A percentile compares a stretch with the other conserved stretches of the same genome.
These are phyloP conservation scores for Rubroboletus satanas DNA, from an alignment of 768 basidiomycete species.

Conservation along the genomic window DNA sequence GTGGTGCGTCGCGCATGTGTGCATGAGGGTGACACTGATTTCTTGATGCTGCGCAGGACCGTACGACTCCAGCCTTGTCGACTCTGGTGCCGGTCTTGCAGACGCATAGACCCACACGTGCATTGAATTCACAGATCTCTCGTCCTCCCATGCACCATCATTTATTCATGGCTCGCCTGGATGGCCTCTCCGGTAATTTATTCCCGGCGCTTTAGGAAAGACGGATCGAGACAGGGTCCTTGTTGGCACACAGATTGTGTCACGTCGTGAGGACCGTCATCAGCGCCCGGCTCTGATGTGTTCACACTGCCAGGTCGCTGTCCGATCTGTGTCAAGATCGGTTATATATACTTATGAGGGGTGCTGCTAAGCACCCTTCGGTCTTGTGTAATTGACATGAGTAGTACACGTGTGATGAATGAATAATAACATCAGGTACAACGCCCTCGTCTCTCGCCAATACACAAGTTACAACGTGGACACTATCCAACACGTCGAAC, in stretches of 20 bases:
- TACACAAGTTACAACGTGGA: background rate
- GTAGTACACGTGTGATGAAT: conserved; percentile 7
- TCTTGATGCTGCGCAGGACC: background rate
- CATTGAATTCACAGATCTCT: background rate
- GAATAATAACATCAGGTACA: background rate
- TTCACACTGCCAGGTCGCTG: background rate
- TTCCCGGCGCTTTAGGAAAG: background rate
- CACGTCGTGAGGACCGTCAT: background rate
- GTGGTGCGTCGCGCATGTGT: conserved; percentile 9
- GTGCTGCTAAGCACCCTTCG: background rate
- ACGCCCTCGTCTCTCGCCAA: background rate
- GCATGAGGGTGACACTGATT: background rate
- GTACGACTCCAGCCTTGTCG: conserved; percentile 1
- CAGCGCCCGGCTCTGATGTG: background rate
- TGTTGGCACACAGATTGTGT: background rate
- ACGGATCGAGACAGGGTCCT: background rate
- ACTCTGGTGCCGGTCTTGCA: background rate
- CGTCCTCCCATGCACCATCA: background rate
- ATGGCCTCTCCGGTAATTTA: conserved; percentile 12
- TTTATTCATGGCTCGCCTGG: background rate
- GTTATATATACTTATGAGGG: background rate
- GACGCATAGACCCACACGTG: background rate
- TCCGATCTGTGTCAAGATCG: background rate
- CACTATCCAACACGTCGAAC: background rate
- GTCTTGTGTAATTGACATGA: background rate